Percentiles rank a stretch among this genome's conserved stretches.
Evolutionary conservation across 768 basidiomycete genomes (phyloP).

Genomic region (Trichaptum fuscoviolaceum): DNA sequence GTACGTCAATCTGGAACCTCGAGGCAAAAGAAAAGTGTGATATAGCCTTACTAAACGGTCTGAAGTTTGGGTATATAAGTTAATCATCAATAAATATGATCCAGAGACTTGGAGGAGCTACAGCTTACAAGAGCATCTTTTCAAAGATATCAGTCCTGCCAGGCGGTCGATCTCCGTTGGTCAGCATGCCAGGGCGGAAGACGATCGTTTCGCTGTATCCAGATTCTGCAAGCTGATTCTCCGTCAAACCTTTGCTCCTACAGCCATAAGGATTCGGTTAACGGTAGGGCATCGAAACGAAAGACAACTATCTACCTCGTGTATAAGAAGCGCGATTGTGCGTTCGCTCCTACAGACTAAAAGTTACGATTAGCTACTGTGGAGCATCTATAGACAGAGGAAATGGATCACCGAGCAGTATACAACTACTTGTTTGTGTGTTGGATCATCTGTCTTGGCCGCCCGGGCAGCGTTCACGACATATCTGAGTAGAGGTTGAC

Average conservation of each 20-base stretch:
- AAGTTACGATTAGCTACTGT: not conserved
- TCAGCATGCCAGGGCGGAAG: constrained; percentile 58
- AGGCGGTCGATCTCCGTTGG: constrained; percentile 37
- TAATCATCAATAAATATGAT: not conserved
- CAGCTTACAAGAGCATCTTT: constrained; percentile 35
- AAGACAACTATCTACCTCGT: constrained; percentile 28
- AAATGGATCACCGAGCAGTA: constrained; percentile 58
- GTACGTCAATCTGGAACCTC: constrained; percentile 42
- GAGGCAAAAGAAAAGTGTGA: constrained; percentile 30
- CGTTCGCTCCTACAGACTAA: constrained; percentile 45
- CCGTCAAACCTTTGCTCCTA: constrained; percentile 75
- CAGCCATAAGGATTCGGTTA: constrained; percentile 7
- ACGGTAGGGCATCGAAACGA: not conserved
- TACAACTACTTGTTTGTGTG: constrained; percentile 51
- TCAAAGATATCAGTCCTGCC: constrained; percentile 35
- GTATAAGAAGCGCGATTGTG: constrained; percentile 49
- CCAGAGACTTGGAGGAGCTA: constrained; percentile 7
- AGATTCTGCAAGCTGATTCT: constrained; percentile 56
- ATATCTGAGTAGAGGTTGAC: constrained; percentile 39
- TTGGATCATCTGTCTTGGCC: constrained; percentile 45
- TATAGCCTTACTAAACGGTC: constrained; percentile 16
- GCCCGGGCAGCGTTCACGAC: constrained; percentile 69
- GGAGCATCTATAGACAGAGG: not conserved
- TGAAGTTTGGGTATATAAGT: constrained; percentile 30
- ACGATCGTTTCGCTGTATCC: constrained; percentile 70